Percentiles rank a stretch among this genome's conserved stretches.
Evolutionary conservation across 2,329 filamentous ascomycete species (phyloP).

Genomic region (Talaromyces sp.): DNA sequence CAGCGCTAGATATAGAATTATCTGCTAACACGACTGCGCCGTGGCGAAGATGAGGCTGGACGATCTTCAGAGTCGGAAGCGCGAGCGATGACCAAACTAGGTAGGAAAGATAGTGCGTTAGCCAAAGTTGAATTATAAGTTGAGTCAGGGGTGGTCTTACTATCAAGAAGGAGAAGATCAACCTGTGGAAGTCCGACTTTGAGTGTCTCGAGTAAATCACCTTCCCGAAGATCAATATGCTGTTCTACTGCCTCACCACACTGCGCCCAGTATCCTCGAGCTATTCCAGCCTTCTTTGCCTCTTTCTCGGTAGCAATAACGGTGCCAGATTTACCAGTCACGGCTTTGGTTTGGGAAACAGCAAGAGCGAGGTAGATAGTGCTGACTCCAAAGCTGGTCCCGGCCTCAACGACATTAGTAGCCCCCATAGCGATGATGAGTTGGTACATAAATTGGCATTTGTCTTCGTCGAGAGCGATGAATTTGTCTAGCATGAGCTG

Average conservation of each 20-base stretch:
- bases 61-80: conserved; percentile 49
- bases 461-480: conserved; percentile 42
- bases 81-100: conserved; percentile 56
- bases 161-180: conserved; percentile 37
- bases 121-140: too few species aligned
- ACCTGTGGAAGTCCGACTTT: conserved; percentile 29
- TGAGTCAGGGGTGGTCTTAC: conserved; percentile 22
- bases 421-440: conserved; percentile 24
- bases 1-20: conserved; percentile 43
- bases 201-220: conserved; percentile 41
- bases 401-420: conserved; percentile 36
- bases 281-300: conserved; percentile 29
- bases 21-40: conserved; percentile 52
- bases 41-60: conserved; percentile 44
- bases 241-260: conserved; percentile 30
- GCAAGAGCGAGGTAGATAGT: conserved; percentile 45
- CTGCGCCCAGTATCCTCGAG: conserved; percentile 35
- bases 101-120: too few species aligned
- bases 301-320: conserved; percentile 44
- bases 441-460: conserved; percentile 37
- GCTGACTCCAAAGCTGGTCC: conserved; percentile 43
- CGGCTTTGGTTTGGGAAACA: conserved; percentile 26
- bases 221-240: conserved; percentile 39
- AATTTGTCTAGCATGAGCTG: conserved; percentile 38
- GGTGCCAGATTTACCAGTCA: conserved; percentile 25